Evolutionary conservation across 2,329 filamentous ascomycete genomes (phyloP), one percentile per base, ranked within the genome.

Genomic region (Didymella keratinophila): DNA sequence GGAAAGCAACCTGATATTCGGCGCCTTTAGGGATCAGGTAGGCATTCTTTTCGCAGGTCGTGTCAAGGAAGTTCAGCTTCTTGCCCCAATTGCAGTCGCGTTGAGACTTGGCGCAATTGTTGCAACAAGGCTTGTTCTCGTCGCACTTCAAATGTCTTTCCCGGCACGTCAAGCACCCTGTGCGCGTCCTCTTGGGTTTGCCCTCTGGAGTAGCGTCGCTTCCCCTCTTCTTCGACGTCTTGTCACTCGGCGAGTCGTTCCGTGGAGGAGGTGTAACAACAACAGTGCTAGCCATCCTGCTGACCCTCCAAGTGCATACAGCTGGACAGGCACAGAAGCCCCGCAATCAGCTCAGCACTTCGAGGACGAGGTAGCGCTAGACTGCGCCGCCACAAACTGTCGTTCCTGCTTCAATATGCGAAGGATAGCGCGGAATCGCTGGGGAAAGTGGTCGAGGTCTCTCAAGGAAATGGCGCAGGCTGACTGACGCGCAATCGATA

Each of bases 101-200:
- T 70, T 88, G 93, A 51, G 93, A 95, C 78, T 96, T 97, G 58
- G 87, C 86, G 78, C 94, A 97, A 71, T 97, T 97, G 69, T 90
- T 82, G 71, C 86, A 89, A 54, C 81, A 79, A 10, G 86, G 86
- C 60, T 83, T 71, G 5, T 83, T 88, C 76, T 96, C 92, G 72
- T 97, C 93, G 76, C 93, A 97, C 77, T 97, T 97, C 50, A 97
- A 81, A 80, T 97, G 93, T 45, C 93, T 83, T 76, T 96, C 91
- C 66, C 93, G 85, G 77, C 93, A 97, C 2, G 93, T 97, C 65
- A 97, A 80, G 75, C 93, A 97, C 36, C 93, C 93, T 3, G 93
- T 97, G 45, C 94, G 87, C 18, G 96, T 92, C 64, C 93, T 84
- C 78, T 89, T 94, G n/a, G 92, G 88, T 76, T 93, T 94, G 62